These are phyloP conservation scores for Fusarium pseudonygamai DNA, from an alignment of 2,329 filamentous ascomycete genomes.

Conservation along the genomic window DNA sequence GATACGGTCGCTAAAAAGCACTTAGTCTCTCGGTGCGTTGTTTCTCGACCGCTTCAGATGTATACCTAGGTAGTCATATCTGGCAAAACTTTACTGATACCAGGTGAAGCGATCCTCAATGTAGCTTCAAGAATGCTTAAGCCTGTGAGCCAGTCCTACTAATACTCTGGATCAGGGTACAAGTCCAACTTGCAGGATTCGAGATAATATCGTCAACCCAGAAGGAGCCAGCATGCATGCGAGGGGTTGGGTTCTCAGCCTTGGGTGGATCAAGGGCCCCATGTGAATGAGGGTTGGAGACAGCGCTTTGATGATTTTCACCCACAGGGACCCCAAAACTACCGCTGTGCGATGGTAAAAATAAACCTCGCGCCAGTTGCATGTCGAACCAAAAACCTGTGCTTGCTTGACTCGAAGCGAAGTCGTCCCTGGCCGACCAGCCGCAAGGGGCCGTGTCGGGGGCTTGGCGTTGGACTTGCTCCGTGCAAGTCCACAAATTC, in stretches of 20 bases:
- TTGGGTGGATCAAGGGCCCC: constrained; percentile 28
- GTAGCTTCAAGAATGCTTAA: not conserved
- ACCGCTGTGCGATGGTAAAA: constrained; percentile 40
- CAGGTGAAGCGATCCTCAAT: not conserved
- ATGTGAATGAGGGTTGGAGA: constrained; percentile 30
- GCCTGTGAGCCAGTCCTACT: constrained; percentile 11
- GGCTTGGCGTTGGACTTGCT: constrained; percentile 6
- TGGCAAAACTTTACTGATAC: not conserved
- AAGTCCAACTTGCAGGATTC: constrained; percentile 33
- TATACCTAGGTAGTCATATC: not conserved
- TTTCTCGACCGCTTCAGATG: not conserved
- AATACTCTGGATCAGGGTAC: constrained; percentile 16
- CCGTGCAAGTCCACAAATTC: constrained; percentile 8
- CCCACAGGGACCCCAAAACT: constrained; percentile 30
- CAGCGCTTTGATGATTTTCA: constrained; percentile 36
- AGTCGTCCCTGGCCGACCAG: constrained; percentile 39
- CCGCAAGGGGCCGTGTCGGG: constrained; percentile 34
- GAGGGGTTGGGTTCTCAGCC: constrained; percentile 39
- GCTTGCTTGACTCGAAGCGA: constrained; percentile 37
- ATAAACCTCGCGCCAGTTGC: constrained; percentile 38
- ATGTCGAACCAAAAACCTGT: constrained; percentile 29
- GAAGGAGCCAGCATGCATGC: constrained; percentile 37
- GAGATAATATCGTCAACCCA: constrained; percentile 34
- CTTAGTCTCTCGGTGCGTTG: not conserved
- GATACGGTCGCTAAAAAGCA: constrained; percentile 1